phyloP scores from a whole-genome alignment of 225 moss, liverwort and hornwort genomes.

The Polytrichum formosum region DNA sequence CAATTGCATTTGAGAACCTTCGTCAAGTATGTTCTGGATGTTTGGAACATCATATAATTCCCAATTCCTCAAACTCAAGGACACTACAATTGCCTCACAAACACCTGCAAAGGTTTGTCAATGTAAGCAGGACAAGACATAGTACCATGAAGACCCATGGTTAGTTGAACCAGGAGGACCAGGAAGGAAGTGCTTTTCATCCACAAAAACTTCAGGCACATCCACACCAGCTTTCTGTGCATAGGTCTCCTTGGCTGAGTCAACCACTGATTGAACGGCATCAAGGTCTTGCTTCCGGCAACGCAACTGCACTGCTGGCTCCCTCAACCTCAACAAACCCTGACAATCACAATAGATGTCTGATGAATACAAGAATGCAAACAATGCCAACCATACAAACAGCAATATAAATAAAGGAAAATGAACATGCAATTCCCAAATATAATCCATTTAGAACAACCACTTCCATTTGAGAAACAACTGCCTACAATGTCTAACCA shows the following conservation, averaged over 20 bases:
- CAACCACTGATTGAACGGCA: conserved; percentile 48
- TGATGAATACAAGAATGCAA: background rate
- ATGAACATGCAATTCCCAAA: too few species aligned
- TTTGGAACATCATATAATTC: too few species aligned
- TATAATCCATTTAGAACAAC: too few species aligned
- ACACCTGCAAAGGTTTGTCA: background rate
- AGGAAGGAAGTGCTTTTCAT: conserved; percentile 68
- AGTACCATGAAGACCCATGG: conserved; percentile 65
- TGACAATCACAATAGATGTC: conserved; percentile 8
- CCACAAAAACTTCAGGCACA: conserved; percentile 55
- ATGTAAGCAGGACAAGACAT: background rate
- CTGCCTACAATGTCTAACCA: too few species aligned
- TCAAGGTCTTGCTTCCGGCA: conserved; percentile 70
- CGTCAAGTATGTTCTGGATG: too few species aligned
- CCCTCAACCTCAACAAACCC: conserved; percentile 69
- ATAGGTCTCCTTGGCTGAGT: conserved; percentile 53
- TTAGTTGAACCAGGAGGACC: conserved; percentile 55
- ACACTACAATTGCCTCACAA: too few species aligned
- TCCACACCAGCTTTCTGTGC: conserved; percentile 36
- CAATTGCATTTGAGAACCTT: too few species aligned
- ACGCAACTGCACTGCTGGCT: conserved; percentile 62
- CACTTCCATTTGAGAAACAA: too few species aligned
- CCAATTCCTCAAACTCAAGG: too few species aligned
- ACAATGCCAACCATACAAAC: too few species aligned
- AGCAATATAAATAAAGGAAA: too few species aligned